phyloP scores from a whole-genome alignment of 2,329 filamentous ascomycete species.

The Venturiaceae sp. region DNA sequence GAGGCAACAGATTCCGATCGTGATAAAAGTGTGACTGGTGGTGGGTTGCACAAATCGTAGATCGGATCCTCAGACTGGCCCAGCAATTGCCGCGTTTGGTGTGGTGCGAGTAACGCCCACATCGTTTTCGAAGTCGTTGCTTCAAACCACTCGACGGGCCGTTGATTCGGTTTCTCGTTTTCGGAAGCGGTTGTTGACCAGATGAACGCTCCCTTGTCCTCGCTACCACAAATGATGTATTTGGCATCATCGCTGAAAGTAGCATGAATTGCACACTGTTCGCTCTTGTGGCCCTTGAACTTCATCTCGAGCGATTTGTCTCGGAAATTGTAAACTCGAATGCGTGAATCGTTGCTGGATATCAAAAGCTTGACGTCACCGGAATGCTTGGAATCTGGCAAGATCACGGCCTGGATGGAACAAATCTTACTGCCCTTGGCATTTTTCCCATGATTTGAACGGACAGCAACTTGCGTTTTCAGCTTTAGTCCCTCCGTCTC shows the following conservation, averaged over 20 bases:
- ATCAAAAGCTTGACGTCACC: conserved; percentile 75
- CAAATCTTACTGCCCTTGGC: conserved; percentile 97
- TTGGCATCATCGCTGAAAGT: conserved; percentile 77
- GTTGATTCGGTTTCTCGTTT: conserved; percentile 65
- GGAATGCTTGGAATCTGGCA: conserved; percentile 43
- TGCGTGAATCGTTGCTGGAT: conserved; percentile 88
- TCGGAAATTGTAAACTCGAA: conserved; percentile 79
- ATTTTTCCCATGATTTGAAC: conserved; percentile 84
- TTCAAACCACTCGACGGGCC: conserved; percentile 80
- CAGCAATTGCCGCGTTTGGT: conserved; percentile 65
- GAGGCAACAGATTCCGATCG: conserved; percentile 52
- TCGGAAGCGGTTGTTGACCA: conserved; percentile 57
- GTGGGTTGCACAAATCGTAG: conserved; percentile 95
- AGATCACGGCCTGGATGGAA: conserved; percentile 67
- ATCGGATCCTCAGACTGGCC: conserved; percentile 79
- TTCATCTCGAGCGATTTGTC: conserved; percentile 83
- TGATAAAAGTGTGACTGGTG: conserved; percentile 73
- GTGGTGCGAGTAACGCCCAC: conserved; percentile 76
- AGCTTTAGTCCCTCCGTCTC: conserved; percentile 84
- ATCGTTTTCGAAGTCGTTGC: conserved; percentile 85
- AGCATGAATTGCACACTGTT: conserved; percentile 81
- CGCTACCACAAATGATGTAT: conserved; percentile 86
- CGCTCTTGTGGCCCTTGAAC: conserved; percentile 84
- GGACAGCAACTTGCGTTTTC: conserved; percentile 81
- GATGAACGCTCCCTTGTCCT: conserved; percentile 82